A percentile compares a stretch with the other conserved stretches of the same genome.
These are phyloP conservation scores for Aspergillus sp. DNA, from an alignment of 2,329 filamentous ascomycete species.

Conservation along the genomic window DNA sequence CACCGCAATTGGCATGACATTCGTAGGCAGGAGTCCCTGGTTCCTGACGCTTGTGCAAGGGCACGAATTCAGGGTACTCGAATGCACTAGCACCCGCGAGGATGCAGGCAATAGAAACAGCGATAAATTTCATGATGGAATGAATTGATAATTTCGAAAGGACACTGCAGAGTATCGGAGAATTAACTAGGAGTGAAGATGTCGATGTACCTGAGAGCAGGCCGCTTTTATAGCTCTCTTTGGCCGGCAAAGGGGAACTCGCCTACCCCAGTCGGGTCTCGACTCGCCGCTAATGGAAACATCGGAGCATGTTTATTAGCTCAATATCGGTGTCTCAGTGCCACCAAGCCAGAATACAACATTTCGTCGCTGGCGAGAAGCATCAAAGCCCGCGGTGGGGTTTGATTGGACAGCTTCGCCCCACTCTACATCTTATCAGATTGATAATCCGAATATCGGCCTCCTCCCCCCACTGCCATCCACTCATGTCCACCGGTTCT, in stretches of 20 bases:
- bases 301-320: not conserved
- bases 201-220: not conserved
- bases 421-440: conserved; percentile 12
- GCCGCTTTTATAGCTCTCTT: conserved; percentile 1
- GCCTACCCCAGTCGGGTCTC: not conserved
- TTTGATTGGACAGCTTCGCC: not conserved
- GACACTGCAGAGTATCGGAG: not conserved
- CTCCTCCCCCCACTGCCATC: not conserved
- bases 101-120: conserved; percentile 2
- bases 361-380: not conserved
- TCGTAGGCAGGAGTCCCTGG: conserved; percentile 8
- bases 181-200: not conserved
- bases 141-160: not conserved
- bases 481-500: conserved; percentile 1
- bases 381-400: no score
- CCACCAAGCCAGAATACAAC: not conserved
- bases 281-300: not conserved
- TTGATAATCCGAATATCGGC: conserved; percentile 3
- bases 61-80: conserved; percentile 3
- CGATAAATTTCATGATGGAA: not conserved
- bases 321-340: conserved; percentile 1
- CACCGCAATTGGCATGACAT: conserved; percentile 9
- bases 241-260: not conserved
- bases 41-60: conserved; percentile 3
- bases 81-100: not conserved